Evolutionary conservation across 495 filamentous ascomycete species (phyloP).

Genomic region (Xylaria intraflava): DNA sequence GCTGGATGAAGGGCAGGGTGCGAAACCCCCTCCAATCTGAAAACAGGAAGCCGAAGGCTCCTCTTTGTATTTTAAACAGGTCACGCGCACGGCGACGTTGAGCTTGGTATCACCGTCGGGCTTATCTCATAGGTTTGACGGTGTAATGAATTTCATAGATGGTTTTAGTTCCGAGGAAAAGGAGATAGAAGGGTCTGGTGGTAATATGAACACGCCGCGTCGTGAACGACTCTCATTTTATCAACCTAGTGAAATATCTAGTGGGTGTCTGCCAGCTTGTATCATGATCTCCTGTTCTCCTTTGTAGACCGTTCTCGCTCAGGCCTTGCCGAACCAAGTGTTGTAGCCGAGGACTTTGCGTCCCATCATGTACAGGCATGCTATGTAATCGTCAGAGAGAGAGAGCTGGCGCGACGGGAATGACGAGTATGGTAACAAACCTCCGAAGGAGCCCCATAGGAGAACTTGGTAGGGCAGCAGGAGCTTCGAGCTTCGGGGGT

Average conservation of each 20-base stretch:
- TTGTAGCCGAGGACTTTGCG: constrained; percentile 67
- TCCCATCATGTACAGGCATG: constrained; percentile 52
- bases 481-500: constrained; percentile 56
- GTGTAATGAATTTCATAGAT: constrained; percentile 10
- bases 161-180: not conserved
- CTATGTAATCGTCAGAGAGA: constrained; percentile 52
- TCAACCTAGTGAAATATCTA: constrained; percentile 12
- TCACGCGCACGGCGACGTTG: not conserved
- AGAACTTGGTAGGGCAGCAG: constrained; percentile 69
- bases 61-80: constrained; percentile 10
- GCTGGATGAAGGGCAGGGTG: not conserved
- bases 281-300: constrained; percentile 4
- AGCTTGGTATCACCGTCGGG: not conserved
- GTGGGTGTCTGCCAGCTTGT: constrained; percentile 10
- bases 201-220: constrained; percentile 14
- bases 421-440: constrained; percentile 22
- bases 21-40: not conserved
- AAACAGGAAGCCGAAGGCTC: not conserved
- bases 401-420: constrained; percentile 23
- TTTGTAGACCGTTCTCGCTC: not conserved
- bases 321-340: constrained; percentile 74
- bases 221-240: constrained; percentile 21
- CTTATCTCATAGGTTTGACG: not conserved
- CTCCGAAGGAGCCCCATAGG: constrained; percentile 54
- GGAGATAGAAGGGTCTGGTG: not conserved